phyloP scores from a whole-genome alignment of 768 basidiomycete genomes.

The Tricholoma flavovirens region DNA sequence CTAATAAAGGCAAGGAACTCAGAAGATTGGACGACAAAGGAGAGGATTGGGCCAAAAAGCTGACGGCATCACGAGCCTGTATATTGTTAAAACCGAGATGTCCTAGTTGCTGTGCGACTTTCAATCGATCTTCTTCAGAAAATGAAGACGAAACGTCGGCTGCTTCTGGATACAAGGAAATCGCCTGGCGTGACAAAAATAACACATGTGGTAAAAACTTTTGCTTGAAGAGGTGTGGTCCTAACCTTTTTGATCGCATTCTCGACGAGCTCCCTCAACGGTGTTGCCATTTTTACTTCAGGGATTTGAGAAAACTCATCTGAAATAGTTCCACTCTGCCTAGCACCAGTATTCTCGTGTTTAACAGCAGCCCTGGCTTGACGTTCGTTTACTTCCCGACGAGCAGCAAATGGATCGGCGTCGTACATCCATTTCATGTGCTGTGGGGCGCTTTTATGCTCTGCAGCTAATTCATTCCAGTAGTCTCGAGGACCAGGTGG shows the following conservation, averaged over 20 bases:
- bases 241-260: slow-evolving; percentile 68
- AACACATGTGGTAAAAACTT: too few species aligned
- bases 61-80: slow-evolving; percentile 48
- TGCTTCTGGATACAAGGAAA: slow-evolving; percentile 46
- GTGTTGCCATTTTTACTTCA: slow-evolving; percentile 81
- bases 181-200: slow-evolving; percentile 34
- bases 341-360: slow-evolving; percentile 27
- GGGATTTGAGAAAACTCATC: slow-evolving; percentile 43
- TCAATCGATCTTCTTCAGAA: slow-evolving; percentile 33
- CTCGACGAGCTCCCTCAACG: slow-evolving; percentile 76
- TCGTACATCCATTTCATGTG: slow-evolving; percentile 85
- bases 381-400: slow-evolving; percentile 57
- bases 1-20: slow-evolving; percentile 50
- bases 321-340: slow-evolving; percentile 17
- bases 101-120: slow-evolving; percentile 50
- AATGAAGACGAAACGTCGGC: slow-evolving; percentile 31
- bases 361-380: slow-evolving; percentile 52
- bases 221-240: not conserved
- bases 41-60: slow-evolving; percentile 54
- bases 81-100: slow-evolving; percentile 59
- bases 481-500: slow-evolving; percentile 85
- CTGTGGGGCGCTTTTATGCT: slow-evolving; percentile 61
- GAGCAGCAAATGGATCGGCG: slow-evolving; percentile 80
- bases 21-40: slow-evolving; percentile 59
- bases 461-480: slow-evolving; percentile 69